phyloP scores from a whole-genome alignment of 805 yeast genomes.

The Cyberlindnera maritima region DNA sequence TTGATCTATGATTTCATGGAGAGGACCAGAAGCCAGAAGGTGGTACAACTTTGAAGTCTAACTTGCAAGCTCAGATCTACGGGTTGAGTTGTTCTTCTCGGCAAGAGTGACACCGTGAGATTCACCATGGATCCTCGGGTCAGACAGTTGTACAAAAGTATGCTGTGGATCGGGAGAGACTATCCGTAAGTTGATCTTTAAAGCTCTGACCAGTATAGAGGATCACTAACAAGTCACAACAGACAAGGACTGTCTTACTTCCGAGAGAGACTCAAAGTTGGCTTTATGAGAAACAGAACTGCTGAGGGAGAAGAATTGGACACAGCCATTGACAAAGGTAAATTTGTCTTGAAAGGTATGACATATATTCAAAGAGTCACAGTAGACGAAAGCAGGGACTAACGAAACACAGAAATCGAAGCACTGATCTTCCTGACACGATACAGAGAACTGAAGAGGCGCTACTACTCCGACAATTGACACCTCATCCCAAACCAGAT shows the following conservation, averaged over 20 bases:
- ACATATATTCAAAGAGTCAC: not conserved
- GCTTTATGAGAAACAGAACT: constrained; percentile 11
- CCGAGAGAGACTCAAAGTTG: constrained; percentile 16
- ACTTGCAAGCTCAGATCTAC: too few relatives aligned
- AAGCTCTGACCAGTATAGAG: not conserved
- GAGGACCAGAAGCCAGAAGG: too few relatives aligned
- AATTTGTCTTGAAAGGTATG: constrained; percentile 23
- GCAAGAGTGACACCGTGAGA: too few relatives aligned
- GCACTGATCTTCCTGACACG: constrained; percentile 21
- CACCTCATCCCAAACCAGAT: not conserved
- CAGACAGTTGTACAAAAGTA: constrained; percentile 17
- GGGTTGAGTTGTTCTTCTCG: not conserved
- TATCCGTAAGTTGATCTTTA: constrained; percentile 18
- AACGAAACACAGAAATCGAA: constrained; percentile 17
- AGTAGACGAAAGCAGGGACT: not conserved
- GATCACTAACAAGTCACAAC: not conserved
- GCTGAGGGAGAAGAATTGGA: constrained; percentile 9
- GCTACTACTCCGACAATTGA: constrained; percentile 10
- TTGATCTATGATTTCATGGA: too few relatives aligned
- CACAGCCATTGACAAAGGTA: constrained; percentile 18
- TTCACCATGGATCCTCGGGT: constrained; percentile 21
- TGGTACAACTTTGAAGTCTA: too few relatives aligned
- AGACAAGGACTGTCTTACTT: constrained; percentile 20
- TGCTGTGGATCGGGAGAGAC: constrained; percentile 20
- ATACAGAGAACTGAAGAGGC: constrained; percentile 23